phyloP scores from a whole-genome alignment of 768 basidiomycete genomes.

The Hebeloma cylindrosporum region DNA sequence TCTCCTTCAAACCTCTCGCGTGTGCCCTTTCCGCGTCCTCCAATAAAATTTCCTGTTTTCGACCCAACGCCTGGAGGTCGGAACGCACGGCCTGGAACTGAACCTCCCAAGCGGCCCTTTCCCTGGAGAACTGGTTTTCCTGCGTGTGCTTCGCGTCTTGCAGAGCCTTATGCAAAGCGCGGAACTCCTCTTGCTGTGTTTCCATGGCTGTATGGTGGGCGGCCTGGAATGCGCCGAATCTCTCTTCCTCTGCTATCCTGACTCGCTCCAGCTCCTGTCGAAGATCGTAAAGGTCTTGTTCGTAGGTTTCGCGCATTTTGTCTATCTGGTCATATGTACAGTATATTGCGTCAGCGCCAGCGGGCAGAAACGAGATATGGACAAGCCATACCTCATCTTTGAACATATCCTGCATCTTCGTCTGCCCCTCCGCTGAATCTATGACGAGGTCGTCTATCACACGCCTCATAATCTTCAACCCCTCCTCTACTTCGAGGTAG shows the following conservation, averaged over 20 bases:
- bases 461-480: constrained; percentile 2
- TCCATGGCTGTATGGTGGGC: too few species aligned
- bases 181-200: background rate
- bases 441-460: constrained; percentile 1
- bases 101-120: background rate
- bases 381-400: background rate
- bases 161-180: background rate
- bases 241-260: background rate
- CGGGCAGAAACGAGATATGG: too few species aligned
- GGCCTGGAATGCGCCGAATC: constrained; percentile 1
- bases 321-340: background rate
- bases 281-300: background rate
- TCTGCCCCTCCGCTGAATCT: background rate
- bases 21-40: too few species aligned
- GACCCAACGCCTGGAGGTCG: background rate
- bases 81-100: background rate
- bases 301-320: background rate
- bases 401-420: background rate
- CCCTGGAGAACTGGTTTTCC: background rate
- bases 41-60: too few species aligned
- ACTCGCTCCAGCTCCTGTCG: background rate
- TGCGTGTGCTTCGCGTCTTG: background rate
- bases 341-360: too few species aligned
- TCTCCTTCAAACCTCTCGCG: too few species aligned
- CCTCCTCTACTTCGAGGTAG: constrained; percentile 14